Evolutionary conservation across 2,329 filamentous ascomycete species (phyloP), one percentile per base, ranked within the genome.

Genomic region (Colletotrichum horii): DNA sequence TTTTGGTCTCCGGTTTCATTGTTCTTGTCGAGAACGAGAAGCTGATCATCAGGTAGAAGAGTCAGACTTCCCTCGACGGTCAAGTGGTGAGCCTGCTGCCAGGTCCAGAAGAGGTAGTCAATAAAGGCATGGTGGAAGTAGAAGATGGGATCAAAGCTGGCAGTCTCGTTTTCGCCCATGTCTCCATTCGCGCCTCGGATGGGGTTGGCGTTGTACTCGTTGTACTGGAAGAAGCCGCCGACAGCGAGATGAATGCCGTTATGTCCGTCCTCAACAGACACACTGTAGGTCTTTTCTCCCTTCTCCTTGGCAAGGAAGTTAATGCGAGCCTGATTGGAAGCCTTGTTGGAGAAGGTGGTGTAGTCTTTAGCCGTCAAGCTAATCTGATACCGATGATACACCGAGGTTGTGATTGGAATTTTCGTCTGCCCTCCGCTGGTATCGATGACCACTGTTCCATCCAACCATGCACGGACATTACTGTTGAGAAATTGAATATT

Each of bases 101-200:
- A 56, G 2, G 22, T 56, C 52, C 52, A 56, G 15, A 56, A 56
- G 22, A 56, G 12, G 3, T 56, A 56, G 22, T 56, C 24, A 7
- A 56, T 24, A 11, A 24, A 56, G 11, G 24, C 11, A 15, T 60
- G 28, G 28, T 60, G 52, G 22, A 56, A 14, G 2, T 24, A 56
- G 22, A 56, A 56, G 22, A 69, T 69, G 30, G 52, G 52, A 16
- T 69, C 52, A 22, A 55, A 66, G 19, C 26, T 52, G 86, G 81
- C 81, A n/a, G 79, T 82, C 12, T 83, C 80, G 67, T 83, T 83
- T 66, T 80, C 80, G 11, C 80, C 81, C 80, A 82, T 83, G 77
- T 83, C 80, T 9, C 81, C 81, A 28, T 82, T 82, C 8, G 81
- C 80, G 7, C 76, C 80, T 16, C 48, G 67, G 43, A 78, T 78